Conservation (phyloP, 23 red algal species). For the Gracilariopsis chorda region DNA sequence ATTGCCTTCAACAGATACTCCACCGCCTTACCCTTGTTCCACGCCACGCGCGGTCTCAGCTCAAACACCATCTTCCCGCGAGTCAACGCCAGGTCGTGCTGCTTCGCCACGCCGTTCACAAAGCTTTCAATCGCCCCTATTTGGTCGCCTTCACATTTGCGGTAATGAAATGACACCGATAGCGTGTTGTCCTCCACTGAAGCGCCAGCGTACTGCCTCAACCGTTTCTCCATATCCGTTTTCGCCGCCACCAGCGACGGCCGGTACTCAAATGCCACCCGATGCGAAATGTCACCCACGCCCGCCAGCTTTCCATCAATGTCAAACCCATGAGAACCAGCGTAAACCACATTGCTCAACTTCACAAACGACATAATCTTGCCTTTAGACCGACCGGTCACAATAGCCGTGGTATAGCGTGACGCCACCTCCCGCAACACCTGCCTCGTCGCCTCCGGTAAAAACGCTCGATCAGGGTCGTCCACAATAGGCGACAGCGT, state of each 20-base stretch:
- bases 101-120: constrained; percentile 41
- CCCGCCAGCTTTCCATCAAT: constrained; percentile 56
- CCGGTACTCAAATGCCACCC: constrained; percentile 43
- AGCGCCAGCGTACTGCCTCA: constrained; percentile 24
- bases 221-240: neutral
- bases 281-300: constrained; percentile 18
- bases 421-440: constrained; percentile 41
- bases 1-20: constrained; percentile 72
- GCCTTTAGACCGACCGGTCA: constrained; percentile 67
- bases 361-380: constrained; percentile 76
- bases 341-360: constrained; percentile 72
- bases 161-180: constrained; percentile 82
- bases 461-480: constrained; percentile 78
- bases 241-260: constrained; percentile 57
- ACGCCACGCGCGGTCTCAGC: constrained; percentile 76
- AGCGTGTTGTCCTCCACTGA: constrained; percentile 82
- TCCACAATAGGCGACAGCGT: constrained; percentile 90
- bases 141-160: constrained; percentile 19
- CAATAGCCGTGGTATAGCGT: constrained; percentile 77
- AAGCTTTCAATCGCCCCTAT: neutral
- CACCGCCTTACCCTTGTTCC: constrained; percentile 94
- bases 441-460: constrained; percentile 26
- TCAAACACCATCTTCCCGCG: constrained; percentile 87
- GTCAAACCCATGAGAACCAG: constrained; percentile 92
- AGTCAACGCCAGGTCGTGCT: constrained; percentile 51